A percentile compares a stretch with the other conserved stretches of the same genome.
Conservation (phyloP, 2,329 filamentous ascomycete species). For the Escovopsis sp. region DNA sequence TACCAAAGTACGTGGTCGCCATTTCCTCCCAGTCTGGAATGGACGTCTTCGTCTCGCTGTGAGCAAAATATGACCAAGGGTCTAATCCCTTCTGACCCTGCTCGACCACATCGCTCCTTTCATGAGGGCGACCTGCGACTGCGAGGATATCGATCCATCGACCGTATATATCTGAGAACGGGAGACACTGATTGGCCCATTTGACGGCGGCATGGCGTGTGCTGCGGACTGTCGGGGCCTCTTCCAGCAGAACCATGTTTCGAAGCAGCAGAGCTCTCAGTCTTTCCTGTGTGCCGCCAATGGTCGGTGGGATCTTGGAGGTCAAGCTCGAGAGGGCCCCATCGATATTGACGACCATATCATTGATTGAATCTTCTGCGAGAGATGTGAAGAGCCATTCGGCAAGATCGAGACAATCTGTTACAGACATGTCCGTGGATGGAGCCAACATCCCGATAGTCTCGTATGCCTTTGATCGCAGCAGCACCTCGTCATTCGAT, state of each 20-base stretch:
- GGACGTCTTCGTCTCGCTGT: conserved; percentile 25
- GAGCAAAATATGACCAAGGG: conserved; percentile 37
- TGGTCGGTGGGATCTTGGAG: conserved; percentile 25
- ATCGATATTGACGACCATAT: conserved; percentile 76
- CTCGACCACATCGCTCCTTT: conserved; percentile 72
- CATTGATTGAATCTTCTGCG: conserved; percentile 60
- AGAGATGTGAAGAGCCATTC: conserved; percentile 74
- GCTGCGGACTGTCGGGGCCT: conserved; percentile 45
- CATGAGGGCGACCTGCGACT: conserved; percentile 47
- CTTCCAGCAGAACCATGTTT: conserved; percentile 46
- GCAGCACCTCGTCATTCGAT: conserved; percentile 43
- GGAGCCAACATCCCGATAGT: conserved; percentile 72
- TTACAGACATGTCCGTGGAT: conserved; percentile 41
- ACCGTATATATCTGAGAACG: conserved; percentile 62
- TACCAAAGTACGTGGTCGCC: conserved; percentile 33
- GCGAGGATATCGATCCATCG: conserved; percentile 85
- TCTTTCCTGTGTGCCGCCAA: conserved; percentile 13
- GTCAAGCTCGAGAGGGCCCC: conserved; percentile 67
- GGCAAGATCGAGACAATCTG: conserved; percentile 39
- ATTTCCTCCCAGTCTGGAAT: conserved; percentile 39
- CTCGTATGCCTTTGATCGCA: conserved; percentile 77
- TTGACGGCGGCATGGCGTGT: conserved; percentile 71
- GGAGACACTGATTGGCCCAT: conserved; percentile 78
- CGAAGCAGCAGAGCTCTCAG: conserved; percentile 46
- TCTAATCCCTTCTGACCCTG: conserved; percentile 83